A percentile compares a stretch with the other conserved stretches of the same genome.
Evolutionary conservation across 306 rosid genomes (phyloP).

Genomic region (Castanospermum australe): DNA sequence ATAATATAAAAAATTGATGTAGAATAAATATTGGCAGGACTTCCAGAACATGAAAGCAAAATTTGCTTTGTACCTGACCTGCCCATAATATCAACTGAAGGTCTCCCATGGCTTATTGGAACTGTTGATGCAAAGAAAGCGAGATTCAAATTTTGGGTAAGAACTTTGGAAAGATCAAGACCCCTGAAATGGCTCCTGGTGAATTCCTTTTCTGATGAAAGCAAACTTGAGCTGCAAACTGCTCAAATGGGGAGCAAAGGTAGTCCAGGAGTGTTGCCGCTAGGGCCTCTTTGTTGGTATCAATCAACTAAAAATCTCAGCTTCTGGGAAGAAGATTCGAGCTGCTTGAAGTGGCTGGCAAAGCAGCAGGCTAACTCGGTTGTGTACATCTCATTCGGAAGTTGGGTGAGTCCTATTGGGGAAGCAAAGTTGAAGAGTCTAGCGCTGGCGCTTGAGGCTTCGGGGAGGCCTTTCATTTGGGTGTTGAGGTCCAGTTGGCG

Average conservation of each 20-base stretch:
- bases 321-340: conserved; percentile 76
- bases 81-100: conserved; percentile 52
- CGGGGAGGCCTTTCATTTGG: conserved; percentile 74
- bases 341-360: conserved; percentile 69
- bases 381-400: conserved; percentile 80
- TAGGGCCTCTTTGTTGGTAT: conserved; percentile 47
- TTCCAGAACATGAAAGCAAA: conserved; percentile 46
- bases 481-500: conserved; percentile 61
- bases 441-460: conserved; percentile 62
- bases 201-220: conserved; percentile 64
- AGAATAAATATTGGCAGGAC: conserved; percentile 62
- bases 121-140: conserved; percentile 53
- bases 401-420: conserved; percentile 84
- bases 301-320: conserved; percentile 33
- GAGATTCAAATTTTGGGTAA: conserved; percentile 78
- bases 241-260: conserved; percentile 1
- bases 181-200: conserved; percentile 60
- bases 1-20: no score
- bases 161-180: conserved; percentile 64
- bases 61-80: conserved; percentile 37
- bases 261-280: conserved; percentile 33
- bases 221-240: conserved; percentile 1
- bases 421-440: conserved; percentile 54
- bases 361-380: conserved; percentile 45
- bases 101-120: conserved; percentile 91